Base-by-base conservation (phyloP, 805 yeast genomes). In the Sugiyamaella valdiviana region DNA sequence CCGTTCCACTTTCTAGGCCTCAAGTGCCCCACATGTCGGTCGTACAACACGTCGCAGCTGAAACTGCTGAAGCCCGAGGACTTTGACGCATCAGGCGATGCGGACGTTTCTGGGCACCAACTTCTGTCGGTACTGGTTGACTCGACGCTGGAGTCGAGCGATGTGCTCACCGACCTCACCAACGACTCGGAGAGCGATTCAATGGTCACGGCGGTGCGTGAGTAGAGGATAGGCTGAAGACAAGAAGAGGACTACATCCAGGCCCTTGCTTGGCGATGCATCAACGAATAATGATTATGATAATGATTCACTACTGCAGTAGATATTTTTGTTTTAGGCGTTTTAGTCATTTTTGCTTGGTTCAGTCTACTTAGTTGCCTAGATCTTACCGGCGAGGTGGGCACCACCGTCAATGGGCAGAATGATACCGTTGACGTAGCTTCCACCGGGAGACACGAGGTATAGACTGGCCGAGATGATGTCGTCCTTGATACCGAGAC, bases 1-100 rank as follows among this genome's bases (percentile, higher is more conserved):
- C 68, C 76, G 10, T 90, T 84, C 65, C 96, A 90, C 65, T 81
- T 89, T 44, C 66, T 90, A 57, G 98, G 98, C 1, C 72, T 88
- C 53, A 85, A 83, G 63, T 90, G 98, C 65, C 83, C 82, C 55
- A 88, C 83, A 62, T 90, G 97, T 66, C 75, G 77, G 50, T 84
- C 95, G 62, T 90, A 89, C 65, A 90, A 90, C 64, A 90, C 97
- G 2, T 79, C 79, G 50, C 91, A 86, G 62, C 55, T 80, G 49
- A 78, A 77, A 59, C 63, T 87, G 47, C 71, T 85, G 48, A 87
- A 87, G 65, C 86, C 84, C 0, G 85, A 77, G 52, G 79, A 75
- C 47, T 72, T 65, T 39, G 72, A 63, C 5, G 69, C 64, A 29
- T 14, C 4, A 16, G 19, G 38, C 19, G 21, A 23, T 16, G 44